These are phyloP conservation scores for Annulohypoxylon maeteangense DNA, from an alignment of 495 filamentous ascomycete species.

Conservation along the genomic window DNA sequence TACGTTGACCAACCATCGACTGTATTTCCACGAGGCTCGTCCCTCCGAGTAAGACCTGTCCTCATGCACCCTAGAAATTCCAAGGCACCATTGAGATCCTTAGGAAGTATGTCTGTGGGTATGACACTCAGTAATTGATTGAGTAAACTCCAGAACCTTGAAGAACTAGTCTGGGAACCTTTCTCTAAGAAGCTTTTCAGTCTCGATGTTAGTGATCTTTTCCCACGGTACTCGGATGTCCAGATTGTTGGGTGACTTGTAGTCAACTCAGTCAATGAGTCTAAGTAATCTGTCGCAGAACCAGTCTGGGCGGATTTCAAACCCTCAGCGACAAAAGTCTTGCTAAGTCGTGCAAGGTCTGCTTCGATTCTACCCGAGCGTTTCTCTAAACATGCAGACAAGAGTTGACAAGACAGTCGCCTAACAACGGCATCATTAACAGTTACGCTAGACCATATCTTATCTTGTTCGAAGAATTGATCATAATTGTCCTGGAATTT, in stretches of 20 bases:
- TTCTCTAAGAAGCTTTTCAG: slow-evolving; percentile 79
- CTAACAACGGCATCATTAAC: slow-evolving; percentile 77
- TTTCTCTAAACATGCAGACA: slow-evolving; percentile 68
- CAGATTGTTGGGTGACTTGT: slow-evolving; percentile 73
- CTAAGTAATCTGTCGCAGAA: slow-evolving; percentile 75
- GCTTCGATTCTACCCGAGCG: slow-evolving; percentile 59
- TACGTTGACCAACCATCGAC: slow-evolving; percentile 78
- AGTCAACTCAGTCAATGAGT: slow-evolving; percentile 71
- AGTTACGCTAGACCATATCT: slow-evolving; percentile 79
- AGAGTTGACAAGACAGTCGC: slow-evolving; percentile 72
- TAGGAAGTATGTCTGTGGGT: slow-evolving; percentile 59
- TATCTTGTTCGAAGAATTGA: slow-evolving; percentile 67
- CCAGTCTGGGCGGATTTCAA: slow-evolving; percentile 74
- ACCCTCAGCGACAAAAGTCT: slow-evolving; percentile 73
- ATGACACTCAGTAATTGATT: slow-evolving; percentile 67
- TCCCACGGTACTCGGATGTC: slow-evolving; percentile 73
- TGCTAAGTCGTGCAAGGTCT: slow-evolving; percentile 70
- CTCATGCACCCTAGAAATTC: slow-evolving; percentile 72
- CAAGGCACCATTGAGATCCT: slow-evolving; percentile 56
- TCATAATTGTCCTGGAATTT: slow-evolving; percentile 61
- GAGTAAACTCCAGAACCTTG: slow-evolving; percentile 77
- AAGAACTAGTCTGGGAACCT: slow-evolving; percentile 78
- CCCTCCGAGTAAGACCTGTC: slow-evolving; percentile 73
- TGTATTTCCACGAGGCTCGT: slow-evolving; percentile 75
- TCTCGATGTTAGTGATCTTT: slow-evolving; percentile 70